phyloP scores from a whole-genome alignment of 2,329 filamentous ascomycete species.

The Ciborinia camelliae region DNA sequence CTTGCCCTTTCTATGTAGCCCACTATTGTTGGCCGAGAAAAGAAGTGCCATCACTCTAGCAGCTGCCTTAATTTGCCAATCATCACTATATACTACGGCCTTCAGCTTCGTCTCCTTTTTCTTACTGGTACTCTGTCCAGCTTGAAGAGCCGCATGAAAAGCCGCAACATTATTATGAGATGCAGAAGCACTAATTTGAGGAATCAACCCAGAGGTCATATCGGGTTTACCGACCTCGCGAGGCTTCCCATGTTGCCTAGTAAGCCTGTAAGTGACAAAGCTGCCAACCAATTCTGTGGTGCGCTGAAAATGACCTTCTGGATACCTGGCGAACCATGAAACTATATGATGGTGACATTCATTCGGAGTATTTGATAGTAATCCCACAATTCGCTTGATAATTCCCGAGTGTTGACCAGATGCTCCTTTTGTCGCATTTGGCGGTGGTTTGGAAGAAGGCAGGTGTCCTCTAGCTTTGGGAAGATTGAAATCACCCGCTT shows the following conservation, averaged over 20 bases:
- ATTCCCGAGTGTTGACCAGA: constrained; percentile 74
- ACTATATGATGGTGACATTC: constrained; percentile 75
- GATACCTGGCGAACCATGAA: constrained; percentile 72
- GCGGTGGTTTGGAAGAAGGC: constrained; percentile 15
- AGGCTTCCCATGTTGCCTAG: constrained; percentile 66
- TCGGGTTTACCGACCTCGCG: constrained; percentile 54
- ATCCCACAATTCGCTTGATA: constrained; percentile 77
- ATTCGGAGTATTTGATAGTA: constrained; percentile 71
- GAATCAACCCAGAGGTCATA: constrained; percentile 65
- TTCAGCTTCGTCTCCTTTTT: constrained; percentile 54
- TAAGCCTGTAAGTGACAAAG: constrained; percentile 78
- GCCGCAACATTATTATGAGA: constrained; percentile 47
- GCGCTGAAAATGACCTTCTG: constrained; percentile 63
- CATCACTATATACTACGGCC: constrained; percentile 66
- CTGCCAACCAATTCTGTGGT: constrained; percentile 73
- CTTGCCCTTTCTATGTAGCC: constrained; percentile 40
- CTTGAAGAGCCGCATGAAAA: constrained; percentile 66
- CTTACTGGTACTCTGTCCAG: constrained; percentile 67
- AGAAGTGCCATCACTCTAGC: constrained; percentile 76
- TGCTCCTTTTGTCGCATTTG: constrained; percentile 31
- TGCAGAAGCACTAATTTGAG: constrained; percentile 59
- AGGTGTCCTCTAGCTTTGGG: constrained; percentile 14
- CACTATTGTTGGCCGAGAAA: constrained; percentile 73
- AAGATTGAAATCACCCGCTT: background rate
- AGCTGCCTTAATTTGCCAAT: constrained; percentile 85